Evolutionary conservation across 345 rosid species (phyloP).

Genomic region (Citrus sinensis): DVS_A1.0 CM039162.1:28088501-28089000

Average conservation of each 20-base stretch:
- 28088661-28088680: slow-evolving; percentile 80
- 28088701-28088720: slow-evolving; percentile 2
- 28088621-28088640: slow-evolving; percentile 89
- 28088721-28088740: slow-evolving; percentile 6
- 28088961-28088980: slow-evolving; percentile 80
- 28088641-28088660: slow-evolving; percentile 91
- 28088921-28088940: slow-evolving; percentile 10
- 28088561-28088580: slow-evolving; percentile 6
- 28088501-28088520: neutral
- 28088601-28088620: slow-evolving; percentile 77
- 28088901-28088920: slow-evolving; percentile 8
- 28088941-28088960: slow-evolving; percentile 67
- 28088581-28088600: slow-evolving; percentile 45
- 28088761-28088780: slow-evolving; percentile 16
- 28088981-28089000: slow-evolving; percentile 68
- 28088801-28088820: slow-evolving; percentile 81
- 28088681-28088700: slow-evolving; percentile 53
- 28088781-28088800: slow-evolving; percentile 83
- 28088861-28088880: slow-evolving; percentile 14
- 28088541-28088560: neutral
- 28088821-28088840: slow-evolving; percentile 63
- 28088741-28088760: slow-evolving; percentile 3
- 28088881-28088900: neutral
- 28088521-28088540: neutral
- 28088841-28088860: slow-evolving; percentile 63